Percentiles rank a stretch among this genome's conserved stretches.
phyloP scores from a whole-genome alignment of 768 basidiomycete genomes.

The Boletus eberwhitei region DNA sequence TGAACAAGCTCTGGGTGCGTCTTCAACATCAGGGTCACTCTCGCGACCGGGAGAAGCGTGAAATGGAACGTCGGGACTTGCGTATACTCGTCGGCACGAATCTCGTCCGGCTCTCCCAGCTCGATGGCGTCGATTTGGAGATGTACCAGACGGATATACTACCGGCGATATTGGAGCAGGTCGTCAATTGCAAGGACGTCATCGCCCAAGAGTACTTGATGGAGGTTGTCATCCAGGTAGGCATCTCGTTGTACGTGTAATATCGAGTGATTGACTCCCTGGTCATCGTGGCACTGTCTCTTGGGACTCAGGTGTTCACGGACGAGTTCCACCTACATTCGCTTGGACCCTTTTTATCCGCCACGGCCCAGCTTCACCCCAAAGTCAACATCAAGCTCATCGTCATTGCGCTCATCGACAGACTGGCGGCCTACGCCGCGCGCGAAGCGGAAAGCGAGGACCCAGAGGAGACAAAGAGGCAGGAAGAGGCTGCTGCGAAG shows the following conservation, averaged over 20 bases:
- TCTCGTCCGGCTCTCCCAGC: slow-evolving; percentile 89
- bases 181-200: slow-evolving; percentile 97
- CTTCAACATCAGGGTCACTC: slow-evolving; percentile 98
- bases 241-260: slow-evolving; percentile 11
- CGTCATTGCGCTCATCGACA: slow-evolving; percentile 95
- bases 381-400: slow-evolving; percentile 99
- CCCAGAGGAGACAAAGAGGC: slow-evolving; percentile 88
- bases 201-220: slow-evolving; percentile 99
- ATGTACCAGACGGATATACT: slow-evolving; percentile 86
- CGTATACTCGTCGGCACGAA: slow-evolving; percentile 98
- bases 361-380: slow-evolving; percentile 94
- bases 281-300: background rate
- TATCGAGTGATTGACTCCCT: background rate
- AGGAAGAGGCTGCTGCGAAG: slow-evolving; percentile 90
- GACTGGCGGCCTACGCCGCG: slow-evolving; percentile 92
- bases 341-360: slow-evolving; percentile 93
- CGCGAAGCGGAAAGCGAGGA: slow-evolving; percentile 96
- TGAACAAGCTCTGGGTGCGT: slow-evolving; percentile 99
- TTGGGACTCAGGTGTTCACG: slow-evolving; percentile 77
- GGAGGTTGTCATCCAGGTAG: slow-evolving; percentile 98
- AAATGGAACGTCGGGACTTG: slow-evolving; percentile 91
- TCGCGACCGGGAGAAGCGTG: slow-evolving; percentile 94
- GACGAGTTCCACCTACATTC: slow-evolving; percentile 98
- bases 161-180: slow-evolving; percentile 92
- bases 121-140: slow-evolving; percentile 94